Conservation (phyloP, 768 basidiomycete genomes). For the Serpula lacrymans region DNA sequence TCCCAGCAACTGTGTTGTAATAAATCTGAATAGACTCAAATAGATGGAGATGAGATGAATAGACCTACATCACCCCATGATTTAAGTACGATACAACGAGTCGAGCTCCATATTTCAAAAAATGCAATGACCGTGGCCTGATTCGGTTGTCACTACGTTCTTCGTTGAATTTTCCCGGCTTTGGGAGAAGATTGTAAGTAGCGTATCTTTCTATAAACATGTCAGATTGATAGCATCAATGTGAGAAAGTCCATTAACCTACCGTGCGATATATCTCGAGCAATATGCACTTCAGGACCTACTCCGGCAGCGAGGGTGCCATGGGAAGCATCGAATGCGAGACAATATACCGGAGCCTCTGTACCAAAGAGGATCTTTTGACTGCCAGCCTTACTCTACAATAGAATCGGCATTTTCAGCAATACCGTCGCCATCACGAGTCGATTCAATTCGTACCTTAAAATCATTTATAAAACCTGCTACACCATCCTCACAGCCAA, state of each 20-base stretch:
- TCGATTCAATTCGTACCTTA: constrained; percentile 2
- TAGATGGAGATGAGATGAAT: too few species aligned
- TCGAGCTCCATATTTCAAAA: not conserved
- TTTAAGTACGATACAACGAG: constrained; percentile 5
- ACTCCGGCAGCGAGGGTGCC: constrained; percentile 1
- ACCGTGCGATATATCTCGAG: constrained; percentile 2
- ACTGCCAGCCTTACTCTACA: not conserved
- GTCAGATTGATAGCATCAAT: not conserved
- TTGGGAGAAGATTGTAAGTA: constrained; percentile 3
- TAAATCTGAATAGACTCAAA: too few species aligned
- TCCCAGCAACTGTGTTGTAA: too few species aligned
- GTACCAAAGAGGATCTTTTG: constrained; percentile 5
- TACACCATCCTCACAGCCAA: constrained; percentile 5
- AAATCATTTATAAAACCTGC: constrained; percentile 3
- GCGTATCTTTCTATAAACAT: constrained; percentile 3
- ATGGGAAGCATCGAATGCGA: not conserved
- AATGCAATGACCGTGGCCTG: not conserved
- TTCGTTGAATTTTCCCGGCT: not conserved
- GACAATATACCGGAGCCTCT: constrained; percentile 2
- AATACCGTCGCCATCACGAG: too few species aligned
- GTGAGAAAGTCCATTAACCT: not conserved
- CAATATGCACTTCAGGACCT: constrained; percentile 5
- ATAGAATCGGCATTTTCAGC: too few species aligned
- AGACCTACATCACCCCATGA: too few species aligned
- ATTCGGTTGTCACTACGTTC: constrained; percentile 2